Conservation (phyloP, 75 land plant genomes). For the Pinus taeda region DNA sequence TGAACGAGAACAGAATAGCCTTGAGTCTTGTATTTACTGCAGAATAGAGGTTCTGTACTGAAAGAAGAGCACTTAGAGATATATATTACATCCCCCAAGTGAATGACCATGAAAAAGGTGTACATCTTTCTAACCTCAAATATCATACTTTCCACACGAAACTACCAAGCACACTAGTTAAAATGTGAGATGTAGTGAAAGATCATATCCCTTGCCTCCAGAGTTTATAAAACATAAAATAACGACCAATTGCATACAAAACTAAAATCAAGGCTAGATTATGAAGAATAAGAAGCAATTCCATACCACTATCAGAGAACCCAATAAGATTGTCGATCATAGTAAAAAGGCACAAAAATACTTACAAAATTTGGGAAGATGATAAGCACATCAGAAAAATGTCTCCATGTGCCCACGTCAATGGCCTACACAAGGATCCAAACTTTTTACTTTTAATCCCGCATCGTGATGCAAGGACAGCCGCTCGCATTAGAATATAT, state of each 20-base stretch:
- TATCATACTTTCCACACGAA: not conserved
- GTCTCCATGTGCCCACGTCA: conserved; percentile 93
- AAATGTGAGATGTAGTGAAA: not conserved
- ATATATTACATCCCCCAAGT: not conserved
- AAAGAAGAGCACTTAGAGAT: not conserved
- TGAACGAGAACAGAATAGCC: too few relatives aligned
- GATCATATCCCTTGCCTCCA: not conserved
- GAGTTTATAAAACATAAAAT: not conserved
- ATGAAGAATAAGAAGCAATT: not conserved
- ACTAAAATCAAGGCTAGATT: not conserved
- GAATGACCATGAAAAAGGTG: not conserved
- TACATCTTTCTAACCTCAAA: conserved; percentile 6
- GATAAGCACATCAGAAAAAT: conserved; percentile 95
- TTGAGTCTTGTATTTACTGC: too few relatives aligned
- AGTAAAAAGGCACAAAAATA: conserved; percentile 5
- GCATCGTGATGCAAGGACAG: conserved; percentile 92
- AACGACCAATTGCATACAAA: not conserved
- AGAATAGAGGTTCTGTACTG: too few relatives aligned
- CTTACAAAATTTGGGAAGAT: conserved; percentile 95
- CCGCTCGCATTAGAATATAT: conserved; percentile 90
- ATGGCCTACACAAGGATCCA: conserved; percentile 76
- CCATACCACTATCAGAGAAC: not conserved
- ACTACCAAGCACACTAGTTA: not conserved
- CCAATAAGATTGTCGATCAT: not conserved
- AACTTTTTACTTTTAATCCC: conserved; percentile 83